Evolutionary conservation across 2,329 filamentous ascomycete genomes (phyloP), one percentile per base, ranked within the genome.

Genomic region (Zarea fungicola): DNA sequence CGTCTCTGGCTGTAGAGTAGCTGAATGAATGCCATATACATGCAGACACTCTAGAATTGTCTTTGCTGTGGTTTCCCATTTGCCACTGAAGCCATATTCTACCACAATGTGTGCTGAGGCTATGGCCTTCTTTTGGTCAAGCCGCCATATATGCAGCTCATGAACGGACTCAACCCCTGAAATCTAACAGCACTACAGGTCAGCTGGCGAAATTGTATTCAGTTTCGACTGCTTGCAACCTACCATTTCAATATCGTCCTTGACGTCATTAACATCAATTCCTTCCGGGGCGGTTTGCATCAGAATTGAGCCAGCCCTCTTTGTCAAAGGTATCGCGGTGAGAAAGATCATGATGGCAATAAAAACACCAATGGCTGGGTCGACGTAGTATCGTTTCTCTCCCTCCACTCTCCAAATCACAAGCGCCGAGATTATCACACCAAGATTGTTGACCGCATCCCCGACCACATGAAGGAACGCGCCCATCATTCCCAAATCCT

Each of bases 391-490:
- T 28, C 83, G 73, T 4, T 64, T 71, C 1, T 77, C 69, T 25
- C 76, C 80, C 25, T 74, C 61, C 0, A 76, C 71, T 49, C 82
- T 70, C 85, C 84, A 89, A 61, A 90, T 85, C 26, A 88, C 72
- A 2, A 84, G 58, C 0, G 83, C 84, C 1, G 85, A 78, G 29
- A 84, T 69, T 42, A 89, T 88, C 51, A 91, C 85, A 9, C 85
- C 85, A 10, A 89, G 63, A 56, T 91, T 91, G 67, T 89, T 90
- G 54, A 85, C 72, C 5, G 84, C 84, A 58, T 91, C 87, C 26
- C 85, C 83, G 3, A 87, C 58, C 22, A 90, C 77, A 58, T 91
- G 87, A 13, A 87, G 65, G 10, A 90, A 60, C 1, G 87, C 84
- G 2, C 83, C 85, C 53, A 86, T 68, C 72, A 88, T 84, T 10